Evolutionary conservation across 2,329 filamentous ascomycete species (phyloP).

Genomic region (Xylariaceae sp.): DNA sequence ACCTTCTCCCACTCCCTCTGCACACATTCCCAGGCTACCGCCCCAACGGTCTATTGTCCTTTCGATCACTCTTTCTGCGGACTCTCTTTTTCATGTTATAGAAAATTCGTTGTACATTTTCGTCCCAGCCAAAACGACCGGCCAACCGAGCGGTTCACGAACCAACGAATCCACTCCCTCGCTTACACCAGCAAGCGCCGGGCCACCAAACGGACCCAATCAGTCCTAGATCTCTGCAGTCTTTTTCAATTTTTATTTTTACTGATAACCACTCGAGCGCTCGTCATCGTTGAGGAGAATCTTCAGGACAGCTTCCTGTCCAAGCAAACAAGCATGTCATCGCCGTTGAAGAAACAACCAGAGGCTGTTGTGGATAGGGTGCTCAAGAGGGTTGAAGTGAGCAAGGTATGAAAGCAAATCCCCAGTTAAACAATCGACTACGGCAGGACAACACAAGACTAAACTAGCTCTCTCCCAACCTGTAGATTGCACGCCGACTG

Average conservation of each 20-base stretch:
- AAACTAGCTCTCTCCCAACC: slow-evolving; percentile 27
- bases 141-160: slow-evolving; percentile 30
- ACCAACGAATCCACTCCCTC: slow-evolving; percentile 30
- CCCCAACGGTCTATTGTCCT: slow-evolving; percentile 19
- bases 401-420: slow-evolving; percentile 65
- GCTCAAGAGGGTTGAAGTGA: slow-evolving; percentile 74
- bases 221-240: slow-evolving; percentile 25
- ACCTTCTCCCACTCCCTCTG: slow-evolving; percentile 30
- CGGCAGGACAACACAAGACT: slow-evolving; percentile 20
- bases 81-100: slow-evolving; percentile 17
- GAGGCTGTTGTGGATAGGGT: slow-evolving; percentile 71
- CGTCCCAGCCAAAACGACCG: slow-evolving; percentile 10
- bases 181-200: slow-evolving; percentile 40
- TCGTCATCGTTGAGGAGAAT: slow-evolving; percentile 11
- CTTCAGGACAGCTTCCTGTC: slow-evolving; percentile 25
- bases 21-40: slow-evolving; percentile 7
- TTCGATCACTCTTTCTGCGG: slow-evolving; percentile 13
- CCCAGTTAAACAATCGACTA: too few relatives aligned
- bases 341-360: slow-evolving; percentile 67
- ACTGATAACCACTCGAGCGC: slow-evolving; percentile 31
- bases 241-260: slow-evolving; percentile 21
- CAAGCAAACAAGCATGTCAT: slow-evolving; percentile 56
- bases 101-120: slow-evolving; percentile 16
- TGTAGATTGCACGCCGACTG: slow-evolving; percentile 87
- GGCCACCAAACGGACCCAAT: slow-evolving; percentile 40